Evolutionary conservation across 306 rosid genomes (phyloP).

Genomic region (Vigna hirtella): DNA sequence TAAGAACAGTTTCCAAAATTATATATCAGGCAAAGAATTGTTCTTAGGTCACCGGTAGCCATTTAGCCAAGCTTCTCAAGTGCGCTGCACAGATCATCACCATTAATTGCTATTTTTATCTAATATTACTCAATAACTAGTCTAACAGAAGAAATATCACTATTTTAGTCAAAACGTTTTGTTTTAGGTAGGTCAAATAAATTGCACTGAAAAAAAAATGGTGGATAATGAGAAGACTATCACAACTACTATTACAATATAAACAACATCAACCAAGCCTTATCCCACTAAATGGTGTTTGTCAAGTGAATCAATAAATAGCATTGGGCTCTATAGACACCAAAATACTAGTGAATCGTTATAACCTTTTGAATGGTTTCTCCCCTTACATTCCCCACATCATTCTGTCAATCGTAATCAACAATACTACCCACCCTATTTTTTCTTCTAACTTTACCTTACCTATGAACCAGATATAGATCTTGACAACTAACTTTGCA

Average conservation of each 20-base stretch:
- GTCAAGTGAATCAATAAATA: neutral
- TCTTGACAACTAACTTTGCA: neutral
- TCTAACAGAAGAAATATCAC: neutral
- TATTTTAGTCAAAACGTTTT: neutral
- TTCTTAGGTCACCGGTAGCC: constrained; percentile 1
- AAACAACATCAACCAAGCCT: neutral
- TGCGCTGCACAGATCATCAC: constrained; percentile 20
- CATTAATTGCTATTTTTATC: neutral
- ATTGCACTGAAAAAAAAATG: neutral
- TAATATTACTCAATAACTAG: constrained; percentile 15
- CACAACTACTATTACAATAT: neutral
- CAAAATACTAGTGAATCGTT: constrained; percentile 3
- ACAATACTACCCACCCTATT: neutral
- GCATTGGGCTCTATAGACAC: neutral
- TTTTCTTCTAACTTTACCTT: constrained; percentile 5
- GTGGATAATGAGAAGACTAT: neutral
- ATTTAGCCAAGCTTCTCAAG: neutral
- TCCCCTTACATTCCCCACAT: neutral
- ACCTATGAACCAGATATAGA: neutral
- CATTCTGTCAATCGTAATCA: constrained; percentile 11
- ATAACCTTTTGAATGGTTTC: neutral
- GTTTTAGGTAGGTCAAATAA: neutral
- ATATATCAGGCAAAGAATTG: neutral
- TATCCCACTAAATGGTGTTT: neutral
- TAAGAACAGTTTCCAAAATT: neutral